Conservation (phyloP, 1,284 basidiomycete genomes). For the Bondarzewia mesenterica region DNA sequence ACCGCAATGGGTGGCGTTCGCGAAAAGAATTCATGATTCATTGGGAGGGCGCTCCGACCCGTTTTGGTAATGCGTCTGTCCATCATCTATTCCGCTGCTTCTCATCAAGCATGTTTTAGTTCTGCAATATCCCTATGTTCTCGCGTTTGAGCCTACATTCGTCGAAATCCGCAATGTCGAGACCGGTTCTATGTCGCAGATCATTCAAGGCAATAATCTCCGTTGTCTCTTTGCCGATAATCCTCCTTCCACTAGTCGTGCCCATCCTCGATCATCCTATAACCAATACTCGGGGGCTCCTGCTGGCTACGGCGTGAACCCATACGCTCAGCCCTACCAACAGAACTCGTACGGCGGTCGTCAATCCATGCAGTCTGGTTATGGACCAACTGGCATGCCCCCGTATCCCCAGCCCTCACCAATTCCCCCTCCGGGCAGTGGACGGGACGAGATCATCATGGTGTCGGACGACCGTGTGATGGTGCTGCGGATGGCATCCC, state of each 20-base stretch:
- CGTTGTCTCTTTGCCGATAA: slow-evolving; percentile 91
- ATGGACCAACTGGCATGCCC: slow-evolving; percentile 16
- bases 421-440: slow-evolving; percentile 21
- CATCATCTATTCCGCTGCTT: not conserved
- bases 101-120: slow-evolving; percentile 39
- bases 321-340: slow-evolving; percentile 35
- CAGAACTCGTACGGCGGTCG: slow-evolving; percentile 19
- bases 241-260: slow-evolving; percentile 12
- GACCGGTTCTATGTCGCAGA: slow-evolving; percentile 86
- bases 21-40: slow-evolving; percentile 89
- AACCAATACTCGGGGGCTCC: slow-evolving; percentile 26
- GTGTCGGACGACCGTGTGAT: slow-evolving; percentile 76
- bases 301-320: slow-evolving; percentile 16
- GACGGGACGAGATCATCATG: slow-evolving; percentile 72
- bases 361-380: slow-evolving; percentile 29
- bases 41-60: slow-evolving; percentile 94
- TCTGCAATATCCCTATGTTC: slow-evolving; percentile 92
- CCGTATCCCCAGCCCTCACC: slow-evolving; percentile 26
- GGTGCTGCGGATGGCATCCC: slow-evolving; percentile 43
- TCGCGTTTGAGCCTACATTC: slow-evolving; percentile 95
- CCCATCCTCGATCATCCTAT: slow-evolving; percentile 22
- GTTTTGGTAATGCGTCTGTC: slow-evolving; percentile 68
- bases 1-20: slow-evolving; percentile 92
- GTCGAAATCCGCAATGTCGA: slow-evolving; percentile 97
- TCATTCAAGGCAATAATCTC: slow-evolving; percentile 89